phyloP scores from a whole-genome alignment of 2,329 filamentous ascomycete species.

The Rhynchosporium secalis region DNA sequence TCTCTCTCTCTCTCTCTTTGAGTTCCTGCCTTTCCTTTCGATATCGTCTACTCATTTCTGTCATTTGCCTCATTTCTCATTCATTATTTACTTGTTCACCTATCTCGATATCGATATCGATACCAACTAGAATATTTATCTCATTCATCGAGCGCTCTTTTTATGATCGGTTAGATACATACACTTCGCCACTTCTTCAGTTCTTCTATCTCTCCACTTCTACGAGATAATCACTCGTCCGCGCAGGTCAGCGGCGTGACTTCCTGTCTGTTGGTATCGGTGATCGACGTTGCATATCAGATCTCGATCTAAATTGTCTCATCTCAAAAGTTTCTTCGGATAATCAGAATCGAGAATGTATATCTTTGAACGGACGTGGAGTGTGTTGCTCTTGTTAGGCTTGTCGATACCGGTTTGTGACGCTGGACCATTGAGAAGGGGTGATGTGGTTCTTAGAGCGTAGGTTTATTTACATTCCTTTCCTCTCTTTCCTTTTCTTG shows the following conservation, averaged over 20 bases:
- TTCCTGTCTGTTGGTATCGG: not conserved
- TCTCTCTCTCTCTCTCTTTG: slow-evolving; percentile 23
- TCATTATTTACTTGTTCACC: not conserved
- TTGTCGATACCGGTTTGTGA: not conserved
- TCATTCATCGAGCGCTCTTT: no score
- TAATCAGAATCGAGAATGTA: not conserved
- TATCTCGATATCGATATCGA: no score
- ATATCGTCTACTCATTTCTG: not conserved
- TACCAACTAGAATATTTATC: no score
- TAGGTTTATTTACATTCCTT: slow-evolving; percentile 15
- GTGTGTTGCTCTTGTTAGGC: not conserved
- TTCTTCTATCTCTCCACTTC: not conserved
- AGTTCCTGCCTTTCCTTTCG: slow-evolving; percentile 19
- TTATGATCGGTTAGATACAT: not conserved
- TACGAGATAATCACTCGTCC: not conserved
- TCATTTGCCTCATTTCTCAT: not conserved
- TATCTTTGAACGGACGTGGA: not conserved
- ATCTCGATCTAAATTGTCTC: no score
- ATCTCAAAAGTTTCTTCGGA: no score
- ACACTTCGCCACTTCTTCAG: not conserved
- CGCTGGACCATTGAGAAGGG: slow-evolving; percentile 31
- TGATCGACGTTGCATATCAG: not conserved
- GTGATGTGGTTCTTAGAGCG: slow-evolving; percentile 18
- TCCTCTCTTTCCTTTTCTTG: not conserved
- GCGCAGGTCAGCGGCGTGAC: slow-evolving; percentile 3